phyloP scores from a whole-genome alignment of 2,329 filamentous ascomycete genomes.

The Fusarium subtropicale region DNA sequence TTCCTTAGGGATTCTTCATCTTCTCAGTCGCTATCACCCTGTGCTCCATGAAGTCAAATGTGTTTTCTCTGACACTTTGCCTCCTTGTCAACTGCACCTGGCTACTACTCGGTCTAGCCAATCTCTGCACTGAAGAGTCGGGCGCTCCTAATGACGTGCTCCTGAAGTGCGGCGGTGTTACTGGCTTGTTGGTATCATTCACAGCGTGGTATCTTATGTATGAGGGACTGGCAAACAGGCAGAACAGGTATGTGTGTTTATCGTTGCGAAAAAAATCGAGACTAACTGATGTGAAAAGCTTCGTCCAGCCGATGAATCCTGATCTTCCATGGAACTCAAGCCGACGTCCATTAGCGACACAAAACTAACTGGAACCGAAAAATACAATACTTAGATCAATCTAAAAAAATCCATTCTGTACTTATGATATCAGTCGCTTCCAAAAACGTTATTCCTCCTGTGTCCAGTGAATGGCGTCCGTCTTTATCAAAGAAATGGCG shows the following conservation, averaged over 20 bases:
- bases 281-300: background rate
- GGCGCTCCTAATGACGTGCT: conserved; percentile 4
- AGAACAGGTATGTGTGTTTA: background rate
- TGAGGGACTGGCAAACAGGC: conserved; percentile 10
- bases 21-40: conserved; percentile 16
- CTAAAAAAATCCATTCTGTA: too few species aligned
- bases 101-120: conserved; percentile 1
- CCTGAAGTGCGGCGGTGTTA: conserved; percentile 7
- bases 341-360: background rate
- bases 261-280: accelerated
- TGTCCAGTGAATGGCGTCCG: background rate
- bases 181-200: conserved; percentile 10
- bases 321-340: conserved; percentile 16
- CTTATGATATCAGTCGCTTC: background rate
- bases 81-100: conserved; percentile 17
- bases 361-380: background rate
- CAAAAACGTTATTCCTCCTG: background rate
- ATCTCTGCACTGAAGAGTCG: conserved; percentile 8
- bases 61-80: conserved; percentile 21
- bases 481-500: too few species aligned
- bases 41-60: conserved; percentile 14
- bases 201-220: conserved; percentile 24
- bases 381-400: too few species aligned
- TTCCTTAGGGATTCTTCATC: conserved; percentile 10
- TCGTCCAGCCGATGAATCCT: conserved; percentile 6